phyloP scores from a whole-genome alignment of 208 protist species.

The Leishmania lainsoni region DNA sequence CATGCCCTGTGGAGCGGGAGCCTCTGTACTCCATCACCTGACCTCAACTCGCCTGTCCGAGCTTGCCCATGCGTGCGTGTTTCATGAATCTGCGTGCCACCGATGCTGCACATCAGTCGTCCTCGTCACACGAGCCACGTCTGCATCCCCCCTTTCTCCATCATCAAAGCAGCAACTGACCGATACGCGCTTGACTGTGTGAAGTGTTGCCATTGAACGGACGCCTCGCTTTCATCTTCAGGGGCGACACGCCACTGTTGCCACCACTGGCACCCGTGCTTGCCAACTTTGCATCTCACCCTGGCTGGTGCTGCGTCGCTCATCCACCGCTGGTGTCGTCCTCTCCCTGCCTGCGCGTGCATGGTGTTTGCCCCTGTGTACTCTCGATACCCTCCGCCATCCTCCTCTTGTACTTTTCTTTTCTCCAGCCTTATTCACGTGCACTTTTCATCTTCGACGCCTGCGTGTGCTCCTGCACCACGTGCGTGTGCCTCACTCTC shows the following conservation, averaged over 20 bases:
- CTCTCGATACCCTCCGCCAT: neutral
- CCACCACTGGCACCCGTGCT: neutral
- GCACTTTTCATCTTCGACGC: neutral
- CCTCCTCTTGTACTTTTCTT: neutral
- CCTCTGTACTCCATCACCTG: neutral
- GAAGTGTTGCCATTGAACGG: neutral
- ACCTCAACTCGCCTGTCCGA: neutral
- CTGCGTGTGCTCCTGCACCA: neutral
- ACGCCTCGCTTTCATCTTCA: neutral
- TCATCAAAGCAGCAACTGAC: neutral
- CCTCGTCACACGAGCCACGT: neutral
- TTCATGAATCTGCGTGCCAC: neutral
- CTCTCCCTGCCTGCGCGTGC: neutral
- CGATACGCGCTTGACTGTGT: neutral
- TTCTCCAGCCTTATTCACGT: constrained; percentile 7
- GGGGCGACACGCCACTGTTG: neutral
- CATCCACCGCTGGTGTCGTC: neutral
- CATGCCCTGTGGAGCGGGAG: neutral
- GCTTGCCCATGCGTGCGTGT: neutral
- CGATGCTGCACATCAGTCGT: neutral
- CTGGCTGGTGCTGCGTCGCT: neutral
- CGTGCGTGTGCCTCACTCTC: neutral
- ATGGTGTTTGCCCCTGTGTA: neutral
- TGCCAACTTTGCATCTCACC: neutral
- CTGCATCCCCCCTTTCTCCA: neutral